These are phyloP conservation scores for Phycomyces nitens DNA, from an alignment of 192 early-diverging fungal genomes.

Conservation along the genomic window DNA sequence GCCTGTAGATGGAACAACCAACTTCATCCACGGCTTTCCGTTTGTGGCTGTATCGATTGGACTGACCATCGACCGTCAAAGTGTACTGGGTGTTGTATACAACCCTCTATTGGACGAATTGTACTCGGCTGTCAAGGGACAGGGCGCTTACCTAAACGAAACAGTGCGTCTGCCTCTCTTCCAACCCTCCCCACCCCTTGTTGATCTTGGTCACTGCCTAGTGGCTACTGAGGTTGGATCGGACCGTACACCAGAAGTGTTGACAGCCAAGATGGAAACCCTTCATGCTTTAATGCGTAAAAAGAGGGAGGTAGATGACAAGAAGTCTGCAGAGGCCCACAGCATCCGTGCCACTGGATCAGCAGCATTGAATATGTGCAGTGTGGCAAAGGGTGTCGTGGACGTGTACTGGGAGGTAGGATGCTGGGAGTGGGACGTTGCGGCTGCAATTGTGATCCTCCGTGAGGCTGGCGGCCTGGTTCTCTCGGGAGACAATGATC, in stretches of 20 bases:
- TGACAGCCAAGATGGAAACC: conserved; percentile 67
- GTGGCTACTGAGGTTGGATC: conserved; percentile 85
- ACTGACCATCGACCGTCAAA: conserved; percentile 65
- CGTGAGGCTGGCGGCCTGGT: conserved; percentile 82
- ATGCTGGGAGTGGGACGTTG: conserved; percentile 77
- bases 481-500: conserved; percentile 49
- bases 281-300: conserved; percentile 63
- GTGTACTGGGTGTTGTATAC: conserved; percentile 87
- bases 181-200: conserved; percentile 51
- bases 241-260: conserved; percentile 48
- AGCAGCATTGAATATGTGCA: conserved; percentile 74
- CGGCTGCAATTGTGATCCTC: conserved; percentile 81
- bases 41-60: conserved; percentile 87
- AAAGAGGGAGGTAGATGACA: conserved; percentile 35
- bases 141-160: conserved; percentile 66
- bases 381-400: conserved; percentile 74
- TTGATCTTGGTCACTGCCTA: conserved; percentile 64
- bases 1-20: conserved; percentile 64
- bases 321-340: conserved; percentile 41
- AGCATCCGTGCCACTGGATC: conserved; percentile 77
- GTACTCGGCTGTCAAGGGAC: conserved; percentile 52
- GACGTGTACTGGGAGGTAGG: conserved; percentile 95
- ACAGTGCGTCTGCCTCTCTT: conserved; percentile 57
- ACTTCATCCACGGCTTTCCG: conserved; percentile 79
- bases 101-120: conserved; percentile 86